Evolutionary conservation across 1,139 yeast species (phyloP), one percentile per base, ranked within the genome.

Genomic region (Magnusiomyces magnusii): DNA sequence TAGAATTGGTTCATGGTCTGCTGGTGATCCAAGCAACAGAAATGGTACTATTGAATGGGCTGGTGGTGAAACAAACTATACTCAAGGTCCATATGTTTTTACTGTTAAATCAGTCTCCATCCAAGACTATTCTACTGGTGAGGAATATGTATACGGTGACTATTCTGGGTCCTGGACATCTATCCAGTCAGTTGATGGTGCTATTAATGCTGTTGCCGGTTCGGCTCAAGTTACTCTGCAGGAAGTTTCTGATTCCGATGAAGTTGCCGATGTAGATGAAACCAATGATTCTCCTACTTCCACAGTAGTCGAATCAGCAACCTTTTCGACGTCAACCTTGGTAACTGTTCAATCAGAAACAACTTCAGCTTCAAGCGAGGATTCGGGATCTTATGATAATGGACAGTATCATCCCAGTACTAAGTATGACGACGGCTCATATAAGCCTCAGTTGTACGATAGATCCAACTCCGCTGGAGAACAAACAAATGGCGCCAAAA

Each of bases 31-130:
- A 21, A 68, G 76, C 50, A 86, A 86, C 67, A 73, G 77, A 28
- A 63, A 60, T 31, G 95, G 95, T 47, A 87, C 95, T 9, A 84
- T 87, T 60, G 82, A 82, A 66, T 87, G 95, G 95, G 93, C 95
- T 17, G 95, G 95, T 57, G 95, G 95, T 56, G 64, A 65, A n/a
- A 83, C 90, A 17, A 85, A 87, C 70, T 86, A 81, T 68, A 64
- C 79, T 17, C 67, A 79, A 53, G 90, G 83, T 47, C 93, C 95
- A 54, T 87, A 83, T 70, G 71, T 83, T 47, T 87, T 87, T 88
- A 69, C 79, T 64, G 80, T 91, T 63, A 78, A 85, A 67, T 76
- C 80, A 2, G 68, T 90, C 50, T 72, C 79, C 50, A 88, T 87
- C 21, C 76, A 83, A 42, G 97, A 91, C 72, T 91, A 90, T 71